Evolutionary conservation across 768 basidiomycete genomes (phyloP).

Genomic region (Mycena leptocephala): DNA sequence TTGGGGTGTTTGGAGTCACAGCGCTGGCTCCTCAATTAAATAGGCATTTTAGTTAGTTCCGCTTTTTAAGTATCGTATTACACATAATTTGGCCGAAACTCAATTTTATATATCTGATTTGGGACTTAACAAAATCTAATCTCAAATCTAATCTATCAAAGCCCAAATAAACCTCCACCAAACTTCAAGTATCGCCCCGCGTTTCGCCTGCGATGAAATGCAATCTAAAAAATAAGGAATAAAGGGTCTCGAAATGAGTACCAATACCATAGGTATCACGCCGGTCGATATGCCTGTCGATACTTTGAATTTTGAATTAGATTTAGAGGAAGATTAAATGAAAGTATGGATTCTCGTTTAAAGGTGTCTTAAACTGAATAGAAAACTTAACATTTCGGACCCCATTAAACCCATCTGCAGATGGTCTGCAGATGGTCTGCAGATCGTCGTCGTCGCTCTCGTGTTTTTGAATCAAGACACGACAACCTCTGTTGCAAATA

Average conservation of each 20-base stretch:
- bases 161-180: not conserved
- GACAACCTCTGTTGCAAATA: not conserved
- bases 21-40: not conserved
- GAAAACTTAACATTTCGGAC: not conserved
- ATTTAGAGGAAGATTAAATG: not conserved
- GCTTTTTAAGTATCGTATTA: not conserved
- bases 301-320: not conserved
- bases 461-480: not conserved
- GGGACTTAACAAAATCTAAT: not conserved
- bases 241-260: not conserved
- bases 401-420: conserved; percentile 16
- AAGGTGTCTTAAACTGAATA: not conserved
- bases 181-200: not conserved
- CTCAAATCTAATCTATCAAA: conserved; percentile 1
- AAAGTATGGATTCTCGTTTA: not conserved
- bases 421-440: conserved; percentile 21
- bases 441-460: conserved; percentile 1
- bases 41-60: not conserved
- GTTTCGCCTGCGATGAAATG: not conserved
- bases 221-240: not conserved
- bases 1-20: no score
- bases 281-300: not conserved
- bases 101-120: conserved; percentile 3
- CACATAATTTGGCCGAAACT: not conserved
- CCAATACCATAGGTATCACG: not conserved